phyloP scores from a whole-genome alignment of 208 protist genomes.

The Lotmaria passim region DNA sequence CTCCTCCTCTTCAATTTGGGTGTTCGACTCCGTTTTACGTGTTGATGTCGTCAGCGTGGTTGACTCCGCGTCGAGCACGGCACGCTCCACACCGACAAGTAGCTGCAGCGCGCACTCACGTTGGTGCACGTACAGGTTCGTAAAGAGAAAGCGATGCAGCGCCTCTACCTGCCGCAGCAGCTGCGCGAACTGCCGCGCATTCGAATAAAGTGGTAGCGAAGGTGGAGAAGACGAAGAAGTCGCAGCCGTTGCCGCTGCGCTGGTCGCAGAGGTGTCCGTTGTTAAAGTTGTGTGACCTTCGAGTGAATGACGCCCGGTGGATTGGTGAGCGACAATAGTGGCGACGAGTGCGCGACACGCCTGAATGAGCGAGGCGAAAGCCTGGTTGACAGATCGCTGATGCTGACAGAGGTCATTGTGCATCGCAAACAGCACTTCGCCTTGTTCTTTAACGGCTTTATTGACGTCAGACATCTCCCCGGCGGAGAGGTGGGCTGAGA shows the following conservation, averaged over 20 bases:
- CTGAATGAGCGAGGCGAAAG: slow-evolving; percentile 23
- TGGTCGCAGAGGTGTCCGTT: neutral
- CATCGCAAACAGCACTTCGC: slow-evolving; percentile 10
- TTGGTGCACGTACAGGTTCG: slow-evolving; percentile 35
- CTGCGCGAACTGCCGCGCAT: neutral
- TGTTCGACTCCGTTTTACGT: neutral
- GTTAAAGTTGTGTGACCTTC: neutral
- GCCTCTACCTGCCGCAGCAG: slow-evolving; percentile 29
- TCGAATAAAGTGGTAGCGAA: neutral
- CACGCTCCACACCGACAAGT: slow-evolving; percentile 18
- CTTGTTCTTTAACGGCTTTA: neutral
- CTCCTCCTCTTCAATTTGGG: neutral
- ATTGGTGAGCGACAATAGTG: neutral
- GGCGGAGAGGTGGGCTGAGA: neutral
- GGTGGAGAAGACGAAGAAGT: neutral
- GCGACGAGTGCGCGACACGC: slow-evolving; percentile 24
- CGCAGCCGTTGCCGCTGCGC: neutral
- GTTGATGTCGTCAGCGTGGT: neutral
- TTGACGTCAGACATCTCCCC: no score
- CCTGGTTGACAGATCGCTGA: slow-evolving; percentile 21
- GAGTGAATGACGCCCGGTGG: neutral
- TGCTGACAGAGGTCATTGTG: slow-evolving; percentile 27
- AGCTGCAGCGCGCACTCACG: slow-evolving; percentile 30
- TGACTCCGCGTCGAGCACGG: slow-evolving; percentile 4
- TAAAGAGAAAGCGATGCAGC: slow-evolving; percentile 37